Evolutionary conservation across 1,284 basidiomycete genomes (phyloP).

Genomic region (Cutaneotrichosporon cavernicola): DNA sequence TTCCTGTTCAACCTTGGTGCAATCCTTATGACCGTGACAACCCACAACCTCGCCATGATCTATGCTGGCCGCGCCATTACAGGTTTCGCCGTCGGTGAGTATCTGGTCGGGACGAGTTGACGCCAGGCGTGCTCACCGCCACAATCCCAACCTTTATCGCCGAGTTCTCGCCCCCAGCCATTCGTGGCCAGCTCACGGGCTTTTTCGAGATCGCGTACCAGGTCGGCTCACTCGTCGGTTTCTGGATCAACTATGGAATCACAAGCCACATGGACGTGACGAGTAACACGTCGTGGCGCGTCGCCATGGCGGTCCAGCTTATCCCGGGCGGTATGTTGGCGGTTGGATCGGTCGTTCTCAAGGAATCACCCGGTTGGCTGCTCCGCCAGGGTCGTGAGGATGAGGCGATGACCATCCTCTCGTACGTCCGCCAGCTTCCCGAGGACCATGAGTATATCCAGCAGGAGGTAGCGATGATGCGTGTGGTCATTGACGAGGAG

Average conservation of each 20-base stretch:
- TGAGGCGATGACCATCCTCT: slow-evolving; percentile 54
- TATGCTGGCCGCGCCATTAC: slow-evolving; percentile 46
- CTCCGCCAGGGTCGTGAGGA: slow-evolving; percentile 54
- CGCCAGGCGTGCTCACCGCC: slow-evolving; percentile 29
- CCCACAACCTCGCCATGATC: slow-evolving; percentile 34
- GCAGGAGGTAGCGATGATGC: slow-evolving; percentile 47
- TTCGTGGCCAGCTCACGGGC: slow-evolving; percentile 55
- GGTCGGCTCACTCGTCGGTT: slow-evolving; percentile 51
- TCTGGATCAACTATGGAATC: slow-evolving; percentile 54
- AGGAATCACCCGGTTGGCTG: slow-evolving; percentile 59
- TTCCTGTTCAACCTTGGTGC: slow-evolving; percentile 48
- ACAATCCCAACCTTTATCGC: slow-evolving; percentile 45
- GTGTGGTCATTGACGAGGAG: slow-evolving; percentile 39
- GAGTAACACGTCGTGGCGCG: slow-evolving; percentile 51
- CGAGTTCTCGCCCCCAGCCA: slow-evolving; percentile 51
- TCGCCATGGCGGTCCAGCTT: slow-evolving; percentile 59
- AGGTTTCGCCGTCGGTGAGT: slow-evolving; percentile 43
- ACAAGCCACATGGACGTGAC: slow-evolving; percentile 50
- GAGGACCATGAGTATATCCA: slow-evolving; percentile 47
- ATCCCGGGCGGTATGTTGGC: slow-evolving; percentile 57
- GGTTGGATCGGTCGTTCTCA: slow-evolving; percentile 55
- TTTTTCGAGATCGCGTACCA: slow-evolving; percentile 56
- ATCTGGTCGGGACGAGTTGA: background rate
- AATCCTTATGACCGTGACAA: slow-evolving; percentile 44
- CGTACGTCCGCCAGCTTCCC: slow-evolving; percentile 54